phyloP scores from a whole-genome alignment of 2,329 filamentous ascomycete genomes.

The Penicillium sp. region DNA sequence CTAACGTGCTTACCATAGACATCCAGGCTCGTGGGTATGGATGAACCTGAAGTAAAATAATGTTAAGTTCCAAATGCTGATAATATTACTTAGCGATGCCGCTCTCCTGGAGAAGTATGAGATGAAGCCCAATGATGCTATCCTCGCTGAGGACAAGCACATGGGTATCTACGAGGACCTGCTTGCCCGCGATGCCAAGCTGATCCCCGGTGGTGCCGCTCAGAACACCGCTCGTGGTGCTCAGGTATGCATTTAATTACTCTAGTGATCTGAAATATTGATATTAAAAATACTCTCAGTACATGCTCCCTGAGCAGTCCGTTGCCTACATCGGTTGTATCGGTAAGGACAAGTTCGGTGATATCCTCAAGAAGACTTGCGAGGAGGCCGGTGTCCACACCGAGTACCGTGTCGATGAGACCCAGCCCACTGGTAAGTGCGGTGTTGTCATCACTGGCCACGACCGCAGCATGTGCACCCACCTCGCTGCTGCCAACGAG shows the following conservation, averaged over 20 bases:
- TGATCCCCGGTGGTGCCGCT: conserved; percentile 93
- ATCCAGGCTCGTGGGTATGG: conserved; percentile 77
- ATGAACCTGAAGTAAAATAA: conserved; percentile 11
- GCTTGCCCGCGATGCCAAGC: conserved; percentile 85
- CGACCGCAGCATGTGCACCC: conserved; percentile 91
- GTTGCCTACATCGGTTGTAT: conserved; percentile 93
- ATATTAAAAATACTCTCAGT: conserved; percentile 51
- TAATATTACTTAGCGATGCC: conserved; percentile 60
- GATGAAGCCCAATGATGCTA: conserved; percentile 94
- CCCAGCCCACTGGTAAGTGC: conserved; percentile 84
- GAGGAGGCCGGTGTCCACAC: conserved; percentile 84
- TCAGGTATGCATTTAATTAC: conserved; percentile 52
- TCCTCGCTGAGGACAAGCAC: conserved; percentile 92
- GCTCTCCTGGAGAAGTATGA: conserved; percentile 87
- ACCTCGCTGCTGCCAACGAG: conserved; percentile 93
- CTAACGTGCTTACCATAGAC: conserved; percentile 54
- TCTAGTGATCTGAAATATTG: neutral
- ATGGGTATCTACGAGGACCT: conserved; percentile 88
- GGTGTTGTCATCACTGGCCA: conserved; percentile 96
- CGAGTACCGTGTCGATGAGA: conserved; percentile 89
- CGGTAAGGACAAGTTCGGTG: conserved; percentile 92
- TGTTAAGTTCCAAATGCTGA: conserved; percentile 9
- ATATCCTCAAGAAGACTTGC: conserved; percentile 82
- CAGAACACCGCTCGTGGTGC: conserved; percentile 97
- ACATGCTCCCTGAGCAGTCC: conserved; percentile 85